Evolutionary conservation across 192 early-diverging fungal genomes (phyloP), one percentile per base, ranked within the genome.

Genomic region (Rhizoclosmatium globosum): DNA sequence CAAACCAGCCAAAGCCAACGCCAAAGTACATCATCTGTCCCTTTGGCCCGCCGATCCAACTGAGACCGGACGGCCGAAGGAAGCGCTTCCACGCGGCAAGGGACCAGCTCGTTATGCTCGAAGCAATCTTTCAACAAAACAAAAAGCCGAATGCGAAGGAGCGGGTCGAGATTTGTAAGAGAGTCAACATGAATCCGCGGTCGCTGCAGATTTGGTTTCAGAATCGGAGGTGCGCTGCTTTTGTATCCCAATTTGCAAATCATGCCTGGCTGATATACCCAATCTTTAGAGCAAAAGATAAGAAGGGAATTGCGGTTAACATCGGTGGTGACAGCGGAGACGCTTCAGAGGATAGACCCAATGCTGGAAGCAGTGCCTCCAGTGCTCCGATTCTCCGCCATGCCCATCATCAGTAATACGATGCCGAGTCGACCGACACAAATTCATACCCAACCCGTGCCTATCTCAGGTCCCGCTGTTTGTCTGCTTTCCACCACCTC

Each of bases 171-270:
- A 86, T 98, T 0, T 94, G 94, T 70, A 87, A 89, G 68, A 87
- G 93, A 66, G 89, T 95, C 57, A 91, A 91, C 57, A 97, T 98
- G 97, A 91, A 92, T 47, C 94, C 95, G 23, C 90, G 95, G 48
- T 94, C 94, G 0, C 94, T 98, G 23, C 97, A 98, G 85, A 3
- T 71, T 39, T 71, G 48, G 70, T 71, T 71, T 39, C 66, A 68
- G 39, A 68, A 68, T 23, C 21, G 66, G 19, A 68, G 15, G 60
- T 23, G 53, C 53, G 53, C 39, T 64, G 3, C 39, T 56, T 64
- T 69, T 69, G 13, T 69, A 0, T 69, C 39, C 9, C 47, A 13
- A 46, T 65, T 39, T 39, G 2, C 15, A 44, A 44, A 69, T 69
- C 47, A 46, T 15, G 95, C 95, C 95, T 84, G 94, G 95, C 78